Evolutionary conservation across 106 monocot species (phyloP).

Genomic region (Apostasia shenzhenica): DNA sequence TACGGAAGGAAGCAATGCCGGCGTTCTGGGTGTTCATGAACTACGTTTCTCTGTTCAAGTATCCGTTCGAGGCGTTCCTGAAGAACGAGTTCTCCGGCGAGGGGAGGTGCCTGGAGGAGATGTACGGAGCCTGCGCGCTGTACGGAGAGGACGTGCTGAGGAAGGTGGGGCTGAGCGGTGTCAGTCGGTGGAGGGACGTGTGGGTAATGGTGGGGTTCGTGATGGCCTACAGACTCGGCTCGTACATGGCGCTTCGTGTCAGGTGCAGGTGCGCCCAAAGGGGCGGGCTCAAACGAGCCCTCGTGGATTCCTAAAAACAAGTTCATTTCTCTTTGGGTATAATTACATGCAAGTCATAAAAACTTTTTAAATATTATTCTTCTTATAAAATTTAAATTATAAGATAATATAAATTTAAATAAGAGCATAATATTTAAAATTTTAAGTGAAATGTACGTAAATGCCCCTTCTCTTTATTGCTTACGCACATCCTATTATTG

Average conservation of each 20-base stretch:
- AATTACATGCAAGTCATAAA: too few relatives aligned
- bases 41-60: constrained; percentile 85
- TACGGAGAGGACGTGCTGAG: constrained; percentile 51
- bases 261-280: constrained; percentile 47
- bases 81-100: constrained; percentile 72
- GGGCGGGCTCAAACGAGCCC: constrained; percentile 16
- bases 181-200: constrained; percentile 70
- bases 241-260: constrained; percentile 60
- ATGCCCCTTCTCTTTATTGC: too few relatives aligned
- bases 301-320: not conserved
- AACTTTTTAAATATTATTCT: too few relatives aligned
- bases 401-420: too few relatives aligned
- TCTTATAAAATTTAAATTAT: too few relatives aligned
- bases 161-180: constrained; percentile 58
- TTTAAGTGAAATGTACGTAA: too few relatives aligned
- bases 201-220: constrained; percentile 69
- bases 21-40: constrained; percentile 93
- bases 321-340: too few relatives aligned
- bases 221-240: constrained; percentile 47
- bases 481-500: too few relatives aligned
- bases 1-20: constrained; percentile 69
- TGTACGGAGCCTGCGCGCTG: constrained; percentile 44
- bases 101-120: constrained; percentile 50
- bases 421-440: too few relatives aligned
- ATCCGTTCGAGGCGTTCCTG: constrained; percentile 81